Conservation (phyloP, 768 basidiomycete genomes). For the Gautieria morchelliformis region DNA sequence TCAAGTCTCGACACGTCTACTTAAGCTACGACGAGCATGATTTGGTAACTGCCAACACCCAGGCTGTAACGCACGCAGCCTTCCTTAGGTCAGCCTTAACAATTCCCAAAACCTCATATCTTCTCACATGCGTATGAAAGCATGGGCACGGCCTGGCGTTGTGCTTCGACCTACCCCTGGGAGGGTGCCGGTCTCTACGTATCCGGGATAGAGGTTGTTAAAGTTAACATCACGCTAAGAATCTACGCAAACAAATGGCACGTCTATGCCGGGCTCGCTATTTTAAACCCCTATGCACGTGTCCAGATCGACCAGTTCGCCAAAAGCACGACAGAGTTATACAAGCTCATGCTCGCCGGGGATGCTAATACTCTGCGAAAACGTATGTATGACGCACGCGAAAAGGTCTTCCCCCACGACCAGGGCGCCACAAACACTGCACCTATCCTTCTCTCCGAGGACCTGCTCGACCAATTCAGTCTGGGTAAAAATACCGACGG, state of each 20-base stretch:
- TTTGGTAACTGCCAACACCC: slow-evolving; percentile 92
- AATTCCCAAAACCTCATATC: not conserved
- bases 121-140: slow-evolving; percentile 31
- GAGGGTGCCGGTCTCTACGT: slow-evolving; percentile 85
- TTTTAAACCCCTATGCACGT: slow-evolving; percentile 86
- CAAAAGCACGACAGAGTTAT: slow-evolving; percentile 74
- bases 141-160: slow-evolving; percentile 97
- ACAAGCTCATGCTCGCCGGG: slow-evolving; percentile 84
- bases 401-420: slow-evolving; percentile 55
- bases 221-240: slow-evolving; percentile 92
- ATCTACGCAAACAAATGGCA: slow-evolving; percentile 99
- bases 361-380: slow-evolving; percentile 47
- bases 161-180: slow-evolving; percentile 79
- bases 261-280: slow-evolving; percentile 97
- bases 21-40: slow-evolving; percentile 97
- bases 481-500: slow-evolving; percentile 40
- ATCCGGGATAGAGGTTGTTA: slow-evolving; percentile 95
- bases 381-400: slow-evolving; percentile 65
- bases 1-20: slow-evolving; percentile 82
- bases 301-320: slow-evolving; percentile 89
- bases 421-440: slow-evolving; percentile 20
- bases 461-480: slow-evolving; percentile 83
- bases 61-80: slow-evolving; percentile 96
- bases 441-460: slow-evolving; percentile 77
- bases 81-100: slow-evolving; percentile 65